These are phyloP conservation scores for Striga hermonthica DNA, from an alignment of 305 asterid genomes.

Conservation along the genomic window DNA sequence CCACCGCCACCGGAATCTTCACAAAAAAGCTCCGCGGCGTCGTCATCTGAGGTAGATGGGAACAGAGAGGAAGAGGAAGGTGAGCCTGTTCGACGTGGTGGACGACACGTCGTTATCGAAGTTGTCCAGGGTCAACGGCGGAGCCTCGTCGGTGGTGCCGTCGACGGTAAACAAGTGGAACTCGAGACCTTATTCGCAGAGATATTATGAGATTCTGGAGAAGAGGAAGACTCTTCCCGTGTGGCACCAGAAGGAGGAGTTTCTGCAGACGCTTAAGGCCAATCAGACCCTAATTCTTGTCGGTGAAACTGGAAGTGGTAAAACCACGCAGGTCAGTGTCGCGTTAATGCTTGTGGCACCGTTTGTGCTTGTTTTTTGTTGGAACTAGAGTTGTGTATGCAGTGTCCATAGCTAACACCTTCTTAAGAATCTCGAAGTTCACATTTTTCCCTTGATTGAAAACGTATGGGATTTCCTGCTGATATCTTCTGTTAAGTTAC, in stretches of 20 bases:
- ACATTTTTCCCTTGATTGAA: no score
- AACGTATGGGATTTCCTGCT: no score
- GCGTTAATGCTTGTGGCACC: neutral
- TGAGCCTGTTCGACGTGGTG: slow-evolving; percentile 90
- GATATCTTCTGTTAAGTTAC: no score
- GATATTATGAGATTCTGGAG: slow-evolving; percentile 78
- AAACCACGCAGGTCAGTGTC: slow-evolving; percentile 86
- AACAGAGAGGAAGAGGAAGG: slow-evolving; percentile 95
- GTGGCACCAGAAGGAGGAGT: slow-evolving; percentile 96
- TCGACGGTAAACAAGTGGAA: slow-evolving; percentile 71
- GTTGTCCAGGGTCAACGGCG: slow-evolving; percentile 54
- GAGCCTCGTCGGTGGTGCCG: slow-evolving; percentile 27
- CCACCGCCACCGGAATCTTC: slow-evolving; percentile 13
- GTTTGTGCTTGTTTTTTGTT: neutral
- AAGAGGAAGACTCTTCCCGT: slow-evolving; percentile 90
- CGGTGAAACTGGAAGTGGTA: slow-evolving; percentile 98
- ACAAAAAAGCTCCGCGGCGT: slow-evolving; percentile 17
- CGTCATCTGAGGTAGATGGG: slow-evolving; percentile 51
- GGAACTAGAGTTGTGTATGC: no score
- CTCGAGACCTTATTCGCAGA: slow-evolving; percentile 62
- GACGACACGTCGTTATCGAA: slow-evolving; percentile 66
- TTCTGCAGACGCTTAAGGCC: slow-evolving; percentile 56
- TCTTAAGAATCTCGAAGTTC: no score
- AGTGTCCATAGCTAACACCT: no score
- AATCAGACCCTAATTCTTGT: slow-evolving; percentile 82